Evolutionary conservation across 768 basidiomycete genomes (phyloP).

Genomic region (Calocybe indica): DNA sequence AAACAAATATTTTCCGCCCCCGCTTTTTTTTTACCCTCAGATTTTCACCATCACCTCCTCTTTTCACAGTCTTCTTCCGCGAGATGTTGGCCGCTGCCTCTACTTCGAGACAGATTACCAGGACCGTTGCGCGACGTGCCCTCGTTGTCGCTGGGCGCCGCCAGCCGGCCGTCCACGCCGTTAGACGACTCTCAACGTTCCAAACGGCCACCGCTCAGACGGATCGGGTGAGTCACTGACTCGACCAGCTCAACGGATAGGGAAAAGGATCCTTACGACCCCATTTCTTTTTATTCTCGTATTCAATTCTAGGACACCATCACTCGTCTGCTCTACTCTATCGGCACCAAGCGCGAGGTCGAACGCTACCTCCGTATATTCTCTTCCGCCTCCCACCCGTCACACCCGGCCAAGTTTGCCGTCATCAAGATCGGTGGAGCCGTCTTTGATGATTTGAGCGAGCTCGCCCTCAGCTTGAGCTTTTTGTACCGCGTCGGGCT

Average conservation of each 20-base stretch:
- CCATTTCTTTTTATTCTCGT: neutral
- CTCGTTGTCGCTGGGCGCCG: conserved; percentile 43
- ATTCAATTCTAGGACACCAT: conserved; percentile 76
- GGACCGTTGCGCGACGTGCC: conserved; percentile 35
- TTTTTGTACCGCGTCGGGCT: conserved; percentile 96
- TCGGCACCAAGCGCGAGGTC: conserved; percentile 96
- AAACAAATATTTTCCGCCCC: too few species aligned
- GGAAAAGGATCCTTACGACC: neutral
- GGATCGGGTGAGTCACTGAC: conserved; percentile 50
- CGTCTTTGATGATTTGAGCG: conserved; percentile 87
- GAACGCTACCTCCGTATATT: conserved; percentile 98
- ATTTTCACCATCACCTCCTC: conserved; percentile 8
- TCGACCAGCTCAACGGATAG: neutral
- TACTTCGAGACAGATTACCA: conserved; percentile 27
- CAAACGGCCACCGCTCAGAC: conserved; percentile 58
- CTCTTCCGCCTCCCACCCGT: conserved; percentile 84
- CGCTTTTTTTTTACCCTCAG: neutral
- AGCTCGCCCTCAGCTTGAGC: conserved; percentile 90
- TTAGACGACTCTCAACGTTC: conserved; percentile 42
- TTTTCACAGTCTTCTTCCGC: conserved; percentile 8
- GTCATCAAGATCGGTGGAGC: conserved; percentile 99
- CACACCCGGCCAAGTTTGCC: conserved; percentile 90
- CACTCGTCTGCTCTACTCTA: conserved; percentile 91
- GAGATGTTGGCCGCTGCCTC: conserved; percentile 30
- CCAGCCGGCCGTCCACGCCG: conserved; percentile 35